These are phyloP conservation scores for Agrostemma githago DNA, from an alignment of 148 eudicot species.

Conservation along the genomic window DNA sequence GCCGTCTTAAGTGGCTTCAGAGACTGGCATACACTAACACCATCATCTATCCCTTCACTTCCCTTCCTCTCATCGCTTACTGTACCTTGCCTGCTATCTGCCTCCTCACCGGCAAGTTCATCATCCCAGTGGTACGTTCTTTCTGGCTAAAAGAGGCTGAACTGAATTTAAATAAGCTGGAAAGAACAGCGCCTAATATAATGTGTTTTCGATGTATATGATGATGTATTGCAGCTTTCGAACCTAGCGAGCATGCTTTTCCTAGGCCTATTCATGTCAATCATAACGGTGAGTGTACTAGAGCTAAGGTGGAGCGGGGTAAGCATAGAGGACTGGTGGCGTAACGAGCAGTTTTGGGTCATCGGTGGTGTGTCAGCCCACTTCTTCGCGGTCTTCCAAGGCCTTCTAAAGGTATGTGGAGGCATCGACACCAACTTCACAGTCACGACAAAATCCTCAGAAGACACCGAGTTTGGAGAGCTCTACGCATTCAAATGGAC, in stretches of 20 bases:
- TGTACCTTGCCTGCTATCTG: slow-evolving; percentile 87
- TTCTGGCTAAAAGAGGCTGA: no score
- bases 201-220: no score
- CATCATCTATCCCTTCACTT: slow-evolving; percentile 91
- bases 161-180: no score
- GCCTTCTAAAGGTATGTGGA: slow-evolving; percentile 79
- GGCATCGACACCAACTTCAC: slow-evolving; percentile 95
- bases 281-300: slow-evolving; percentile 71
- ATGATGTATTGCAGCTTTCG: slow-evolving; percentile 50
- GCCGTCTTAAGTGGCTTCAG: slow-evolving; percentile 95
- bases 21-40: slow-evolving; percentile 93
- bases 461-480: slow-evolving; percentile 81
- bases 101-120: slow-evolving; percentile 96
- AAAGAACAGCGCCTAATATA: background rate
- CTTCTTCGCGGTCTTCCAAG: slow-evolving; percentile 95
- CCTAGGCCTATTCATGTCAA: slow-evolving; percentile 86
- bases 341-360: slow-evolving; percentile 99
- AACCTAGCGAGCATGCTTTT: slow-evolving; percentile 82
- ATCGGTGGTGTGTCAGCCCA: slow-evolving; percentile 98
- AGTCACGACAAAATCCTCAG: slow-evolving; percentile 80
- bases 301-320: slow-evolving; percentile 97
- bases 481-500: slow-evolving; percentile 95
- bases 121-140: slow-evolving; percentile 85
- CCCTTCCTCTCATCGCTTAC: slow-evolving; percentile 89
- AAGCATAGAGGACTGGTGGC: slow-evolving; percentile 84